phyloP scores from a whole-genome alignment of 2,329 filamentous ascomycete genomes.

The Penicillium sclerotigenum region DNA sequence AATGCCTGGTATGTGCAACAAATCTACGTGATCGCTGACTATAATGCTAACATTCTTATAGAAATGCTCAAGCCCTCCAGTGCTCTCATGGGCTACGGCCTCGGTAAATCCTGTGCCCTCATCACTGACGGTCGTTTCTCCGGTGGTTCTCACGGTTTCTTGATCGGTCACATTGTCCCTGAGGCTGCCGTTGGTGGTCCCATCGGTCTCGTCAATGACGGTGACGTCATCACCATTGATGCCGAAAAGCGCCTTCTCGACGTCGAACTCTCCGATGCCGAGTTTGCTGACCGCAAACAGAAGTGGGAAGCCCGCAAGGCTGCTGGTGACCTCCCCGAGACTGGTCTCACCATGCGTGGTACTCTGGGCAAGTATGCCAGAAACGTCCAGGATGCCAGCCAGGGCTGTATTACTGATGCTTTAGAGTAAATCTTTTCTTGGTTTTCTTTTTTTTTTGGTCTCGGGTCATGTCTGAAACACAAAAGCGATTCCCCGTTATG shows the following conservation, averaged over 20 bases:
- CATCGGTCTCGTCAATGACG: conserved; percentile 75
- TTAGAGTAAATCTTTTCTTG: conserved; percentile 28
- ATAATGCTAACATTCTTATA: conserved; percentile 55
- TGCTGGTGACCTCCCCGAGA: conserved; percentile 45
- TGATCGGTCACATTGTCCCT: conserved; percentile 86
- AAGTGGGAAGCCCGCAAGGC: conserved; percentile 55
- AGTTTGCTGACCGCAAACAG: conserved; percentile 57
- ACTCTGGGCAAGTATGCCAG: conserved; percentile 69
- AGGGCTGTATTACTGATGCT: conserved; percentile 48
- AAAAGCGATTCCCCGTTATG: conserved; percentile 23
- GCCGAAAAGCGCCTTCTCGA: conserved; percentile 68
- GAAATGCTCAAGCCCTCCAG: conserved; percentile 72
- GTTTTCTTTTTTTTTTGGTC: conserved; percentile 5
- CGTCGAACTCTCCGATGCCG: conserved; percentile 63
- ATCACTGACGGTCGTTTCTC: conserved; percentile 82
- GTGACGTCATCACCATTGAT: conserved; percentile 81
- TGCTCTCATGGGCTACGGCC: conserved; percentile 70
- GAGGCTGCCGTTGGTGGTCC: conserved; percentile 86
- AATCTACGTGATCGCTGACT: neutral
- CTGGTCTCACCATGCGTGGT: conserved; percentile 58
- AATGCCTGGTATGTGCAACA: conserved; percentile 51
- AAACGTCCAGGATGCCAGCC: conserved; percentile 46
- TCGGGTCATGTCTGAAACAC: conserved; percentile 16
- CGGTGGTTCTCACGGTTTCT: conserved; percentile 84
- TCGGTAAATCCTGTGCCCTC: conserved; percentile 66